Base-by-base conservation (phyloP, 2,329 filamentous ascomycete species). In the Sarocladium strictum region DNA sequence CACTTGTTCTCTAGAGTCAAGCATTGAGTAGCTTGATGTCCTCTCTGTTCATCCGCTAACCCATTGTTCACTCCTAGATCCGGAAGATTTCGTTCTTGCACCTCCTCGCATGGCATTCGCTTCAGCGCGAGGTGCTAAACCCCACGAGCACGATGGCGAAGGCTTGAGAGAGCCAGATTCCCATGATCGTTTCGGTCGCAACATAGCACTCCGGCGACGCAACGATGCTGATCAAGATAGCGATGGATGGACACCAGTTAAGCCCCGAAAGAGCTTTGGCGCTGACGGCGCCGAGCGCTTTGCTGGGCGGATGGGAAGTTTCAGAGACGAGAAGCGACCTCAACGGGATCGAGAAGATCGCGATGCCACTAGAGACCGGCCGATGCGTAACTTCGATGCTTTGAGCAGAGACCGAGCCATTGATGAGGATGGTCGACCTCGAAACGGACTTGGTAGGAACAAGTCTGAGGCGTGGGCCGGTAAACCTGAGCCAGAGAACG, bases 31-130 rank as follows among this genome's bases (percentile, higher is more conserved):
- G 33, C 26, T 9, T 27, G 15, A n/a, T 15, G 10, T 15, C 10
- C 11, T 29, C 43, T 12, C 4, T 47, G 23, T 38, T 11, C 15
- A 35, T 27, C 15, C 21, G 9, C 24, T 52, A 35, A 55, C 41
- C 37, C 17, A 3, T 12, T 35, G 10, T 52, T 56, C 23, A 62
- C 35, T 61, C 5, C 7, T 17, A 87, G 84, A 82, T 67, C 74
- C 81, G 63, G 92, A 96, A 63, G 90, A 95, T 59, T 87, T 95
- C 56, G 80, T 94, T 56, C 86, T 96, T 56, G 91, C 89, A 14
- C 91, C 91, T 19, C 89, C 91, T 1, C 89, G 89, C 68, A 89
- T 84, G 47, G 83, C 84, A 43, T 96, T 97, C 69, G 83, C 89
- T 1, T 95, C 91, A 1, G 81, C 86, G 21, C 89, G 87, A 56